Evolutionary conservation across 805 yeast genomes (phyloP), one percentile per base, ranked within the genome.

Genomic region (Pichia paraexigua): DNA sequence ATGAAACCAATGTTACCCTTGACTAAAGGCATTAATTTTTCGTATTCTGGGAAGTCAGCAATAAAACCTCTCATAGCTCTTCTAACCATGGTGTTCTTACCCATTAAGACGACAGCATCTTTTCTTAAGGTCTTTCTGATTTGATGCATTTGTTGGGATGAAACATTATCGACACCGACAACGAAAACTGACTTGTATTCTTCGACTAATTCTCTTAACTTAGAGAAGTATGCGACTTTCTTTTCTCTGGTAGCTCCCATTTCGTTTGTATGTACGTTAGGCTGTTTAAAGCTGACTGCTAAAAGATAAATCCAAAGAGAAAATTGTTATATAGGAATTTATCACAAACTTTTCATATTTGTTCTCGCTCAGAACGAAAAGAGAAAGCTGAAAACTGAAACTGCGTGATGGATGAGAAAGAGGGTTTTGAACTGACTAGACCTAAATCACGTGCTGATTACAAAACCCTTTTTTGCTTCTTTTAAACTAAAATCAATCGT

Each of bases 81-180:
- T 82, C 99, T 89, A 64, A 94, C 96, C 98, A 94, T 92, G 83
- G 99, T 94, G 97, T 94, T 94, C 87, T 94, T 94, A 82, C 99
- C 99, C 99, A 94, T 94, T 71, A 94, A 80, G 64, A 94, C 91
- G 65, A 87, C 94, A 70, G 94, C 99, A 57, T 83, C 86, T 64
- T 89, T 87, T 81, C 99, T 90, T 71, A 94, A 85, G 62, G 89
- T 77, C 83, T 87, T 90, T 87, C 99, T 90, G 81, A 90, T 83
- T 83, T 94, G 96, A 81, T 94, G 99, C 97, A 94, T 91, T 81
- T 94, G 99, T 83, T 94, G 99, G 66, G 99, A 94, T 63, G 98
- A 88, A 73, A 94, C 99, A 83, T 94, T 94, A 82, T 94, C 99
- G 68, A 94, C 97, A 78, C 98, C 98, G 72, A 94, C 98, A 66